These are phyloP conservation scores for Podaxis sp. DNA, from an alignment of 768 basidiomycete genomes.

Conservation along the genomic window DNA sequence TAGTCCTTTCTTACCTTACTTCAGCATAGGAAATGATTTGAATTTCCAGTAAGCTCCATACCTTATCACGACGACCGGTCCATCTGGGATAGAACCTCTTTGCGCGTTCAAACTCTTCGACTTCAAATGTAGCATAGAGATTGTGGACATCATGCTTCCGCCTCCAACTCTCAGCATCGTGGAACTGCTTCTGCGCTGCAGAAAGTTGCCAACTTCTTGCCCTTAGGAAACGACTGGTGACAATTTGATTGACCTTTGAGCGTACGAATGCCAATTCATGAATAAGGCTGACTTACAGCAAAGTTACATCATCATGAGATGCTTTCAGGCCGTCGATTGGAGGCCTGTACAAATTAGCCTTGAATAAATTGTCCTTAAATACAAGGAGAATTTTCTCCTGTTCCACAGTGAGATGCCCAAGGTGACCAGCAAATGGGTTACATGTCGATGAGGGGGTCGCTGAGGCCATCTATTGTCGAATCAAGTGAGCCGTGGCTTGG, in stretches of 20 bases:
- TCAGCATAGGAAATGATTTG: neutral
- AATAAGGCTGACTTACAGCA: constrained; percentile 45
- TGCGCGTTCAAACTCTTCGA: constrained; percentile 54
- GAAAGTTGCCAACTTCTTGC: constrained; percentile 63
- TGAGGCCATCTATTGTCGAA: neutral
- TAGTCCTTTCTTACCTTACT: constrained; percentile 45
- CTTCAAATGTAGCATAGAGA: constrained; percentile 57
- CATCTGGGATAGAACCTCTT: constrained; percentile 73
- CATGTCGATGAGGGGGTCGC: neutral
- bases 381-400: constrained; percentile 44
- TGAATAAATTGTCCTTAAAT: constrained; percentile 50
- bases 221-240: constrained; percentile 74
- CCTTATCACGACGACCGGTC: constrained; percentile 78
- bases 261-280: neutral
- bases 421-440: constrained; percentile 38
- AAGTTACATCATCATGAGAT: constrained; percentile 61
- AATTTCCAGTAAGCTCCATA: constrained; percentile 20
- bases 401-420: constrained; percentile 45
- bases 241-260: neutral
- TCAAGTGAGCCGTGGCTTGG: neutral
- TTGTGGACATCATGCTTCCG: constrained; percentile 52
- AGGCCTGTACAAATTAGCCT: constrained; percentile 49
- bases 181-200: constrained; percentile 68
- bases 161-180: constrained; percentile 66
- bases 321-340: constrained; percentile 27